Conservation (phyloP, 176 grass and related monocot species). For the Oryza longistaminata region DNA sequence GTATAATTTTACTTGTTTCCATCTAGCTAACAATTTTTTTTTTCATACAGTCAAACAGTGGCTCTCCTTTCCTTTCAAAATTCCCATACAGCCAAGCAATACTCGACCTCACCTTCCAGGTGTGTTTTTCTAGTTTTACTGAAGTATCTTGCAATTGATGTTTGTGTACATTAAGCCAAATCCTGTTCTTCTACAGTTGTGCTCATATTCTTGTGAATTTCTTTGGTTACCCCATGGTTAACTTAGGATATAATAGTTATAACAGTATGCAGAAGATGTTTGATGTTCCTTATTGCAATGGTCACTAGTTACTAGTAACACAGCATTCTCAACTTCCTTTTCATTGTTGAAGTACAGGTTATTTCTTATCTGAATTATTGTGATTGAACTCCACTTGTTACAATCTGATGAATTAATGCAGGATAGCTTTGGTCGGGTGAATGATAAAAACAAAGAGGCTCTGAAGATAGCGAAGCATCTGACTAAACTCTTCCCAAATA, state of each 20-base stretch:
- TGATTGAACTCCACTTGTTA: conserved; percentile 8
- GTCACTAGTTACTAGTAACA: not conserved
- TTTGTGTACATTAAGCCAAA: not conserved
- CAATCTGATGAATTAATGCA: conserved; percentile 40
- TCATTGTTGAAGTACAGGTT: not conserved
- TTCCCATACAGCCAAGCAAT: conserved; percentile 82
- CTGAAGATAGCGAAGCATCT: conserved; percentile 76
- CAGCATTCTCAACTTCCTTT: not conserved
- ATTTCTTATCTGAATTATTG: not conserved
- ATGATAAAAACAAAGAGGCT: conserved; percentile 90
- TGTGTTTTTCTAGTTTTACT: conserved; percentile 34
- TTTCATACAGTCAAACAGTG: conserved; percentile 64
- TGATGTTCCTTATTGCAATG: conserved; percentile 20
- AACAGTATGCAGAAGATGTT: not conserved
- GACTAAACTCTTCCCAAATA: conserved; percentile 88
- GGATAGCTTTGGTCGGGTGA: conserved; percentile 74
- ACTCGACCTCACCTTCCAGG: conserved; percentile 87
- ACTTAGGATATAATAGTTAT: conserved; percentile 7
- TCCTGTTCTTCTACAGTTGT: conserved; percentile 13
- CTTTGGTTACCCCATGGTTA: not conserved
- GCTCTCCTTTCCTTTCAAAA: conserved; percentile 86
- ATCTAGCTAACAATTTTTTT: conserved; percentile 32
- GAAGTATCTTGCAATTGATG: conserved; percentile 26
- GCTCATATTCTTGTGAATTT: not conserved
- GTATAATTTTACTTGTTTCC: not conserved